Evolutionary conservation across 164 flowering plant species (phyloP).

Genomic region (Macadamia tetraphylla): DNA sequence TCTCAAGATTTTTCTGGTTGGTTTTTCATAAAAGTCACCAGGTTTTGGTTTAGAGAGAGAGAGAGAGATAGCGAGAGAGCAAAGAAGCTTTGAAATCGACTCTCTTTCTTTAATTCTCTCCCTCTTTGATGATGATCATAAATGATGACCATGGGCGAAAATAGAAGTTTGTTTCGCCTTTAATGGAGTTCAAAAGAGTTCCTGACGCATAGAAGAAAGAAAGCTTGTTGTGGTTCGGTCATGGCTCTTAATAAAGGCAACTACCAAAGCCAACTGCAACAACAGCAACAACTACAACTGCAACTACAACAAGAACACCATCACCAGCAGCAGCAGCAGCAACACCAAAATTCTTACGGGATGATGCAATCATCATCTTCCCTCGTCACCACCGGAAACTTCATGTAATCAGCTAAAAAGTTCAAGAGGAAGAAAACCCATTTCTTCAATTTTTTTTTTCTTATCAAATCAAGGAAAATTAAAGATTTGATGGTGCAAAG

Average conservation of each 20-base stretch:
- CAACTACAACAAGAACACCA: slow-evolving; percentile 8
- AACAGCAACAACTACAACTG: slow-evolving; percentile 10
- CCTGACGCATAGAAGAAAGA: slow-evolving; percentile 14
- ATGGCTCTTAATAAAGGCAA: slow-evolving; percentile 38
- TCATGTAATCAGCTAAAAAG: slow-evolving; percentile 42
- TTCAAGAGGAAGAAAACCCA: slow-evolving; percentile 2
- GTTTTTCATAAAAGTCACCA: slow-evolving; percentile 10
- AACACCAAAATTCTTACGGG: slow-evolving; percentile 45
- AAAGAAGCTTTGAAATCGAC: slow-evolving; percentile 20
- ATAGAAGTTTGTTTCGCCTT: slow-evolving; percentile 27
- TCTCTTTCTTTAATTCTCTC: slow-evolving; percentile 12
- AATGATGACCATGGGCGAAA: slow-evolving; percentile 14
- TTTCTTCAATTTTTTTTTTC: slow-evolving; percentile 1
- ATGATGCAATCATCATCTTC: slow-evolving; percentile 61
- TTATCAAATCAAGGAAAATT: neutral
- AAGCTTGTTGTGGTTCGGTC: slow-evolving; percentile 8
- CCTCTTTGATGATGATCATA: neutral
- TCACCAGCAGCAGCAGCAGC: neutral
- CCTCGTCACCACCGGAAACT: slow-evolving; percentile 27
- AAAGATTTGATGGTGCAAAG: neutral
- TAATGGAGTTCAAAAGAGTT: slow-evolving; percentile 33
- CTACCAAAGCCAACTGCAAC: slow-evolving; percentile 13
- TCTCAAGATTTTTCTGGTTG: slow-evolving; percentile 23
- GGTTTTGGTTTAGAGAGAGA: too few species aligned
- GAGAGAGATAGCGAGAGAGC: slow-evolving; percentile 6